These are phyloP conservation scores for Royoungia palumana DNA, from an alignment of 768 basidiomycete genomes.

Conservation along the genomic window DNA sequence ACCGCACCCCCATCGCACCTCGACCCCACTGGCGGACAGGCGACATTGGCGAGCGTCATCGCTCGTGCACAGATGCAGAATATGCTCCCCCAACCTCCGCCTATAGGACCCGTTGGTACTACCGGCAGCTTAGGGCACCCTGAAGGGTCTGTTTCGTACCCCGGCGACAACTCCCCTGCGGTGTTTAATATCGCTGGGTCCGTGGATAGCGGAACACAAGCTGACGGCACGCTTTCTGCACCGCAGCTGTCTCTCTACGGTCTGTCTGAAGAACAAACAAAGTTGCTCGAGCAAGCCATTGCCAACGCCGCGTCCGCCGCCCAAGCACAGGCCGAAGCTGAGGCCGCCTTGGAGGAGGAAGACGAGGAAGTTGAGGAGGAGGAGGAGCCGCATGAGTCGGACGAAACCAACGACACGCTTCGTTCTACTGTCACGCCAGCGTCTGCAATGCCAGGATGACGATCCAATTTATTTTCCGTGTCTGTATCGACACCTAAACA, in stretches of 20 bases:
- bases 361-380: slow-evolving; percentile 50
- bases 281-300: slow-evolving; percentile 67
- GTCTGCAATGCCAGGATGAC: slow-evolving; percentile 8
- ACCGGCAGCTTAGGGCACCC: slow-evolving; percentile 1
- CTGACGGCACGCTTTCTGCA: slow-evolving; percentile 7
- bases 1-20: slow-evolving; percentile 28
- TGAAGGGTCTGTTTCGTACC: slow-evolving; percentile 10
- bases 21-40: slow-evolving; percentile 55
- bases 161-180: slow-evolving; percentile 1
- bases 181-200: slow-evolving; percentile 8
- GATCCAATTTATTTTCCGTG: slow-evolving; percentile 22
- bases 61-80: slow-evolving; percentile 63
- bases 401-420: slow-evolving; percentile 16
- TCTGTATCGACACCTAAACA: slow-evolving; percentile 21
- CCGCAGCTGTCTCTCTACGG: slow-evolving; percentile 63
- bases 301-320: slow-evolving; percentile 71
- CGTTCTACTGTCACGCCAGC: slow-evolving; percentile 10
- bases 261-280: slow-evolving; percentile 69
- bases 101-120: slow-evolving; percentile 1
- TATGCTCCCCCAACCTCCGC: slow-evolving; percentile 23
- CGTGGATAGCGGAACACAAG: slow-evolving; percentile 6
- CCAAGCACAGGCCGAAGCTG: slow-evolving; percentile 75
- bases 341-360: slow-evolving; percentile 71
- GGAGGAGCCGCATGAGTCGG: slow-evolving; percentile 23
- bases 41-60: slow-evolving; percentile 69